A percentile compares a stretch with the other conserved stretches of the same genome.
Evolutionary conservation across 768 basidiomycete genomes (phyloP).

Genomic region (Panaeolus cyanescens): DNA sequence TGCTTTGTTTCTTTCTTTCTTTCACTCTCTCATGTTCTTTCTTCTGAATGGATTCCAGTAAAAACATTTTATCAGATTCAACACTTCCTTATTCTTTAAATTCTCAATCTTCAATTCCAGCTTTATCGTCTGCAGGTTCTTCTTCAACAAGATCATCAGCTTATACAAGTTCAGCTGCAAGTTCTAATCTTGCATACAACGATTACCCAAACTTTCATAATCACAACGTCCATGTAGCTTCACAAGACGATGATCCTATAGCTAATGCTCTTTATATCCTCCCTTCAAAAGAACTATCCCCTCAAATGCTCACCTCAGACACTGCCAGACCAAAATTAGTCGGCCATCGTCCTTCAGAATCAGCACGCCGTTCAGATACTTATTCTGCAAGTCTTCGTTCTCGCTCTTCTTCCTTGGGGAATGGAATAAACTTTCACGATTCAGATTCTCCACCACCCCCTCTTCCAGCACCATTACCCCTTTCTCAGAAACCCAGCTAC

Average conservation of each 20-base stretch:
- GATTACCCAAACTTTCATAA: constrained; percentile 52
- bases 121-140: constrained; percentile 71
- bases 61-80: constrained; percentile 57
- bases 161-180: constrained; percentile 67
- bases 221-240: constrained; percentile 55
- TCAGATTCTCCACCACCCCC: constrained; percentile 36
- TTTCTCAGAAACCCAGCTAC: constrained; percentile 71
- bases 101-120: constrained; percentile 35
- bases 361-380: constrained; percentile 74
- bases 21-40: neutral
- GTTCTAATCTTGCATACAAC: constrained; percentile 54
- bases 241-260: constrained; percentile 58
- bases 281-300: neutral
- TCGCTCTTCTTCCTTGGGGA: constrained; percentile 67
- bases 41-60: constrained; percentile 16
- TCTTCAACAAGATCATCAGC: constrained; percentile 77
- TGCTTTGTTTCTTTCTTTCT: neutral
- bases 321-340: neutral
- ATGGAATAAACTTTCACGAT: constrained; percentile 35
- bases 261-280: constrained; percentile 36
- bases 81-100: constrained; percentile 67
- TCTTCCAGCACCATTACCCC: constrained; percentile 34
- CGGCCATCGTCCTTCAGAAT: constrained; percentile 40
- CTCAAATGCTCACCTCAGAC: neutral
- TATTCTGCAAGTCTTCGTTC: constrained; percentile 67